Conservation (phyloP, 257 asterid species). For the Nicotiana tabacum region DNA sequence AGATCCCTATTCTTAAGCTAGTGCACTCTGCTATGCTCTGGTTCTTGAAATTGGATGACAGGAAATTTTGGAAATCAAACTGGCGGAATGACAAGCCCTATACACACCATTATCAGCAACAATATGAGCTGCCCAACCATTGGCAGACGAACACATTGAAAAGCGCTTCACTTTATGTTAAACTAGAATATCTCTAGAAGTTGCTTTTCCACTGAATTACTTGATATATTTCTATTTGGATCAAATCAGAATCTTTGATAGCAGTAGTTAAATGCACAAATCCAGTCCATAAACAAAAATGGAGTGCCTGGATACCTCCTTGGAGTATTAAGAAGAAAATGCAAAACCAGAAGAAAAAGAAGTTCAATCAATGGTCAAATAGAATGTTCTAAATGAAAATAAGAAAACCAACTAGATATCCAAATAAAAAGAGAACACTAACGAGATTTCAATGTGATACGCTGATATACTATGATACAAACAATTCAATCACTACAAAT, state of each 20-base stretch:
- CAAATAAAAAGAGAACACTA: neutral
- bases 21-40: too few relatives aligned
- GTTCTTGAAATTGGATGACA: too few relatives aligned
- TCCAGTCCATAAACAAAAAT: neutral
- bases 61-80: too few relatives aligned
- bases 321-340: neutral
- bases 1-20: too few relatives aligned
- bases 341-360: neutral
- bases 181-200: neutral
- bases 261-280: neutral
- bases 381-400: neutral
- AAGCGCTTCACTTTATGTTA: too few relatives aligned
- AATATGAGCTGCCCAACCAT: too few relatives aligned
- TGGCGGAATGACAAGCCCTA: too few relatives aligned
- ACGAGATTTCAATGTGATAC: neutral
- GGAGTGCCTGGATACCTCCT: neutral
- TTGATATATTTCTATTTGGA: neutral
- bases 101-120: too few relatives aligned
- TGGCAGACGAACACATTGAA: too few relatives aligned
- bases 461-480: neutral
- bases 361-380: neutral
- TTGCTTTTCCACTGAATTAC: neutral
- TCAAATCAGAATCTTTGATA: neutral
- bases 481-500: neutral
- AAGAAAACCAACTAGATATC: neutral